These are phyloP conservation scores for Aureobasidium sp. DNA, from an alignment of 2,329 filamentous ascomycete genomes.

Conservation along the genomic window DNA sequence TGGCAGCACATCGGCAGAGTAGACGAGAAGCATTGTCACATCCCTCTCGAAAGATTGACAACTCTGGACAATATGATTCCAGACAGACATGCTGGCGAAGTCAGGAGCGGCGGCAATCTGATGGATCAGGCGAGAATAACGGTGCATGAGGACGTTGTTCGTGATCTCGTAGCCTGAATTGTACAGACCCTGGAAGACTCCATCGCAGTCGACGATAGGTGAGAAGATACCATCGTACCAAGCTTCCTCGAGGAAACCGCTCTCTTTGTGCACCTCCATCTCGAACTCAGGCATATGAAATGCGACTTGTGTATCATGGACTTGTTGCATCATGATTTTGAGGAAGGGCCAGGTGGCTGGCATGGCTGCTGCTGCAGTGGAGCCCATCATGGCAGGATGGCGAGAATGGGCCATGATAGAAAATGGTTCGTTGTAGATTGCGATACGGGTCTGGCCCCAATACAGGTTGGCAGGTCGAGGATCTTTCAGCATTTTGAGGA, in stretches of 20 bases:
- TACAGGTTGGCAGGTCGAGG: not conserved
- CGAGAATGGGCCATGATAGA: not conserved
- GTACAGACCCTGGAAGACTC: not conserved
- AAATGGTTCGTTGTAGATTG: not conserved
- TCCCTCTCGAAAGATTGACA: not conserved
- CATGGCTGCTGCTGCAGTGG: not conserved
- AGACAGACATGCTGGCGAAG: not conserved
- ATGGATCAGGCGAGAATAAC: not conserved
- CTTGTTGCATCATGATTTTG: not conserved
- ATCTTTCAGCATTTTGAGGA: not conserved
- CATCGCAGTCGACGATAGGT: not conserved
- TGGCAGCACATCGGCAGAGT: not conserved
- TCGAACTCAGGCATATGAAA: not conserved
- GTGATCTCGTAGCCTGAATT: slow-evolving; percentile 4
- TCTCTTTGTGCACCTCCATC: slow-evolving; percentile 6
- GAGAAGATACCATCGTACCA: slow-evolving; percentile 8
- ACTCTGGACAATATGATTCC: not conserved
- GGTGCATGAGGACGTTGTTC: not conserved
- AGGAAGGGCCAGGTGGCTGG: slow-evolving; percentile 2
- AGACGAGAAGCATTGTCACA: not conserved
- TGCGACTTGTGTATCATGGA: not conserved
- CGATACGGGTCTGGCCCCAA: not conserved
- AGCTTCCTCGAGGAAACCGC: slow-evolving; percentile 6
- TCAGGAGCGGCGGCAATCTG: not conserved
- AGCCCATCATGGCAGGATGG: slow-evolving; percentile 5